These are phyloP conservation scores for Tritrichomonas musculus DNA, from an alignment of 208 protist genomes.

Conservation along the genomic window DNA sequence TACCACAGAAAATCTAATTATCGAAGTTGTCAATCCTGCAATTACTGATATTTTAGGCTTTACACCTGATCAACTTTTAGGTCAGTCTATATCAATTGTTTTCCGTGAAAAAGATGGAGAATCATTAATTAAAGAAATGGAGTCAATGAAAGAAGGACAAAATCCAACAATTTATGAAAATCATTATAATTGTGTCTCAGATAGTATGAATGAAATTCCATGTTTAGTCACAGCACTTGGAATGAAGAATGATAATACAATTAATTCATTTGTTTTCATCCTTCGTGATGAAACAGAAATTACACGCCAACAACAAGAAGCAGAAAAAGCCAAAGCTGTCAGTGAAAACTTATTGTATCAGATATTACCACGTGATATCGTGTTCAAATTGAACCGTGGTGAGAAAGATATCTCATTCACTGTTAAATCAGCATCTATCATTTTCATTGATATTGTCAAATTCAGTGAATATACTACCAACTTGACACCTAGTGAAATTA, in stretches of 20 bases:
- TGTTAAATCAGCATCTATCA: background rate
- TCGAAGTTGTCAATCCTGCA: background rate
- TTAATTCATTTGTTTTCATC: background rate
- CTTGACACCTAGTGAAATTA: background rate
- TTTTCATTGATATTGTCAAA: constrained; percentile 24
- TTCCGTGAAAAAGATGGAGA: background rate
- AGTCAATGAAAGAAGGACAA: background rate
- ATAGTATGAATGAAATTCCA: background rate
- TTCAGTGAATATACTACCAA: background rate
- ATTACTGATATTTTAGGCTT: background rate
- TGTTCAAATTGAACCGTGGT: background rate
- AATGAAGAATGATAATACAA: background rate
- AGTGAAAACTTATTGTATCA: background rate
- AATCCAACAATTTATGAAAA: background rate
- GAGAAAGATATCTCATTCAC: constrained; percentile 21
- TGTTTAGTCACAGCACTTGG: background rate
- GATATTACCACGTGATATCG: background rate
- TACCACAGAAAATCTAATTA: background rate
- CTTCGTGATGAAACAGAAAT: background rate
- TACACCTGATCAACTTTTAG: background rate
- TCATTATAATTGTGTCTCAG: background rate
- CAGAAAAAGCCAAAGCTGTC: background rate
- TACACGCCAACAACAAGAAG: background rate
- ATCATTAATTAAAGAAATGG: background rate
- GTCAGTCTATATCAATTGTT: background rate